phyloP scores from a whole-genome alignment of 2,329 filamentous ascomycete genomes.

The Trichoderma harzianum region DNA sequence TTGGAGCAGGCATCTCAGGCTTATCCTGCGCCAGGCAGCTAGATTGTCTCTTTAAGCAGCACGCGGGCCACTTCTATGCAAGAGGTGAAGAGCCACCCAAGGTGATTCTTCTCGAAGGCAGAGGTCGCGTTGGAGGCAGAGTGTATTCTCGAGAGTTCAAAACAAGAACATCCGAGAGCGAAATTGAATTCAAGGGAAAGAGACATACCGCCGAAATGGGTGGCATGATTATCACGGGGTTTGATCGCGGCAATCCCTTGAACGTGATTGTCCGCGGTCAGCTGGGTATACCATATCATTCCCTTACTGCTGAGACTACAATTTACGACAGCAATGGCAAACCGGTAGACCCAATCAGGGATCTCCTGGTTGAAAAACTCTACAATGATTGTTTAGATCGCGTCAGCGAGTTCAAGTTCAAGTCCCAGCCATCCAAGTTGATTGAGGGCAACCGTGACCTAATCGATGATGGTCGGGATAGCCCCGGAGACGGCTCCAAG shows the following conservation, averaged over 20 bases:
- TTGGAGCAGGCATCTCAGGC: conserved; percentile 93
- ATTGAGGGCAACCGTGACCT: conserved; percentile 80
- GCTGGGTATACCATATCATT: conserved; percentile 80
- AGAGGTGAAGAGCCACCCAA: conserved; percentile 66
- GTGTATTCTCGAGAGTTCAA: conserved; percentile 78
- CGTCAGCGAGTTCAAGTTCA: conserved; percentile 85
- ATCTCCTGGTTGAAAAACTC: conserved; percentile 81
- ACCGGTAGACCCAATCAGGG: conserved; percentile 72
- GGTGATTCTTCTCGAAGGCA: conserved; percentile 81
- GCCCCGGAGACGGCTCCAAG: conserved; percentile 63
- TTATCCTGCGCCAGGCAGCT: conserved; percentile 89
- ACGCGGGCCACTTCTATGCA: conserved; percentile 63
- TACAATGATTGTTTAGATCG: conserved; percentile 95
- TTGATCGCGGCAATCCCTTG: conserved; percentile 90
- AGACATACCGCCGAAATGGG: conserved; percentile 91
- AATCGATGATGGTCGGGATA: conserved; percentile 80
- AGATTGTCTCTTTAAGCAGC: conserved; percentile 79
- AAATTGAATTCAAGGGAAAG: conserved; percentile 52
- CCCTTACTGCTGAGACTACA: conserved; percentile 74
- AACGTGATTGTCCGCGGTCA: conserved; percentile 90
- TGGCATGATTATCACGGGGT: conserved; percentile 96
- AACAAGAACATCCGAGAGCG: conserved; percentile 54
- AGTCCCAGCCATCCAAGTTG: conserved; percentile 63
- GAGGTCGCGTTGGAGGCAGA: conserved; percentile 81
- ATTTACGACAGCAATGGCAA: conserved; percentile 82